Evolutionary conservation across 805 yeast species (phyloP).

Genomic region (Candida anglica): DNA sequence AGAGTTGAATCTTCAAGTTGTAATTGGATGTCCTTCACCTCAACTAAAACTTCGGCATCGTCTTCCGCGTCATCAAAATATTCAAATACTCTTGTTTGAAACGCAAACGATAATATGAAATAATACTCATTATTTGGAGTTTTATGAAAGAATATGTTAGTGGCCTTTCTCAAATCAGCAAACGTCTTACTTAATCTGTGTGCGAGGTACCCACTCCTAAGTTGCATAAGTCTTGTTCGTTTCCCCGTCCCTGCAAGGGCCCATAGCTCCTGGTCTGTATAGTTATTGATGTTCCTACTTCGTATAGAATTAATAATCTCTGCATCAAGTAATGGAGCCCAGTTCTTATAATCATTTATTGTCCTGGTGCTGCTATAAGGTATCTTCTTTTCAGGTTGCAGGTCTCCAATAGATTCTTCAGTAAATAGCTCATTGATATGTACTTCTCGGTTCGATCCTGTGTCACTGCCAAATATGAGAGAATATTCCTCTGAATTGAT

Average conservation of each 20-base stretch:
- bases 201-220: constrained; percentile 29
- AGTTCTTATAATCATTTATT: constrained; percentile 32
- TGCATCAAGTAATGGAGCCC: constrained; percentile 47
- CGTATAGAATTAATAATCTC: constrained; percentile 25
- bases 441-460: constrained; percentile 35
- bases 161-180: constrained; percentile 28
- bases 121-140: constrained; percentile 15
- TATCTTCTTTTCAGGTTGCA: constrained; percentile 7
- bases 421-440: constrained; percentile 20
- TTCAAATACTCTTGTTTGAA: constrained; percentile 33
- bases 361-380: constrained; percentile 20
- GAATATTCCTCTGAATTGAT: constrained; percentile 11
- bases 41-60: constrained; percentile 15
- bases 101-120: constrained; percentile 34
- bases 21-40: constrained; percentile 16
- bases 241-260: constrained; percentile 34
- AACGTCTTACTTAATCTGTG: constrained; percentile 20
- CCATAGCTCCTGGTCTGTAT: constrained; percentile 39
- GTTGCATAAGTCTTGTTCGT: constrained; percentile 26
- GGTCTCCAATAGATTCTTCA: constrained; percentile 6
- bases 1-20: constrained; percentile 13
- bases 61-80: constrained; percentile 18
- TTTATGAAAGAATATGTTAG: constrained; percentile 12
- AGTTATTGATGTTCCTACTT: constrained; percentile 13
- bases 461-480: constrained; percentile 37